Base-by-base conservation (phyloP, 208 protist genomes). In the Sergeia podlipaevii region DNA sequence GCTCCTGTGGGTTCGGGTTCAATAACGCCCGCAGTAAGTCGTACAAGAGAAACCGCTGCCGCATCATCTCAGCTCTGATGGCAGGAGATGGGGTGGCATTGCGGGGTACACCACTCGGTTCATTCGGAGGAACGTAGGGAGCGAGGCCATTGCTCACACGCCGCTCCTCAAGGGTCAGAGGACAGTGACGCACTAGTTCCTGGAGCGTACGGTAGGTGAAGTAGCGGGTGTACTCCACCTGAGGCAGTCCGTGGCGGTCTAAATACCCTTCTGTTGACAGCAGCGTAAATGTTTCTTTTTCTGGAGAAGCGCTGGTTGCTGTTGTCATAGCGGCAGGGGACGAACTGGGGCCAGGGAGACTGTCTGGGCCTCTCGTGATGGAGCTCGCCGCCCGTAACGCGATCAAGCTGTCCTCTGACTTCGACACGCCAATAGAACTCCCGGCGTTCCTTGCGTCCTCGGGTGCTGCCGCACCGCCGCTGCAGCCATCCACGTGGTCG, bases 31-130 rank as follows among this genome's bases (percentile, higher is more conserved):
- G 65, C 28, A 93, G 59, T 36, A 93, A 45, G 46, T 89, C 81
- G 50, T 74, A 90, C 11, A 93, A 61, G 26, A 69, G 58, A 47
- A 82, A 87, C n/a, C 85, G 81, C 54, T 89, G 78, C 57, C 72
- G 66, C 58, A 80, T 75, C 64, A 93, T 73, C 46, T 85, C 85
- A 8, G 70, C 72, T 23, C 74, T 55, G 29, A 77, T 56, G 21
- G 21, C 41, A 33, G 55, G 38, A 34, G 21, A 60, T 3, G 57
- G 54, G 17, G 20, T 65, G 24, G 41, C 21, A 34, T 51, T 21
- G 20, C 28, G 24, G 13, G 28, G 15, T 28, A 65, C 52, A 24
- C 27, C 60, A 41, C 48, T 10, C 8, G 45, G 46, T 17, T 70
- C 61, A 8, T 42, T 51, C 13, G 34, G 36, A 15, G 66, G 32